Evolutionary conservation across 1,284 basidiomycete species (phyloP), one percentile per base, ranked within the genome.

Genomic region (Bjerkandera adusta): DNA sequence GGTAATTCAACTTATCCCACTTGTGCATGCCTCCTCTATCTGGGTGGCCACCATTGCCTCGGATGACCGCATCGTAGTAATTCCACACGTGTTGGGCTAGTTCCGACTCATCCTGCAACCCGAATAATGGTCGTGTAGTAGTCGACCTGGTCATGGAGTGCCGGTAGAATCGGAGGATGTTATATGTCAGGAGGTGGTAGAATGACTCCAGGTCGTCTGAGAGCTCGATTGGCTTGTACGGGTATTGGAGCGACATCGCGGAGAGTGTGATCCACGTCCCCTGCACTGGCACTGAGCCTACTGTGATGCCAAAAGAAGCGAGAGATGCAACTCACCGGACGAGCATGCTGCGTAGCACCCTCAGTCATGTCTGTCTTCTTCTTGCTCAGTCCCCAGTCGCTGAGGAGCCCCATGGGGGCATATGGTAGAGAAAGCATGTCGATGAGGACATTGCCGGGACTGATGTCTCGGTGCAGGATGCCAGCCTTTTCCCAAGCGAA

Each of bases 311-410:
- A 13, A 32, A n/a, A 41, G 7, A 3, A 7, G n/a, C 5, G 13
- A 33, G 3, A 8, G 26, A 18, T 12, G 30, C n/a, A 12, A 43
- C 39, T 27, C 29, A 48, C 47, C 8, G 33, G 36, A 1, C 41
- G 47, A 12, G 13, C 18, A 41, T 33, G 8, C 16, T 32, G 29
- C 29, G 13, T 8, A 4, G 16, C 6, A 3, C 5, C 26, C 15
- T 26, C 21, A 27, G 11, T n/a, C 29, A 36, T 35, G 4, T 32
- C 15, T 16, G 15, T 26, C 15, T 13, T 22, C 12, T 34, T 25
- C 40, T 50, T 49, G n/a, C 45, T 47, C 26, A 55, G 21, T 18
- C 53, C 55, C 55, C 53, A 57, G 43, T 57, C 55, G 22, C n/a
- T 47, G 3, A 55, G 40, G 12, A 57, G 20, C 6, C 51, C 53